phyloP scores from a whole-genome alignment of 2,329 filamentous ascomycete species.

The Pezicula carpinea region DNA sequence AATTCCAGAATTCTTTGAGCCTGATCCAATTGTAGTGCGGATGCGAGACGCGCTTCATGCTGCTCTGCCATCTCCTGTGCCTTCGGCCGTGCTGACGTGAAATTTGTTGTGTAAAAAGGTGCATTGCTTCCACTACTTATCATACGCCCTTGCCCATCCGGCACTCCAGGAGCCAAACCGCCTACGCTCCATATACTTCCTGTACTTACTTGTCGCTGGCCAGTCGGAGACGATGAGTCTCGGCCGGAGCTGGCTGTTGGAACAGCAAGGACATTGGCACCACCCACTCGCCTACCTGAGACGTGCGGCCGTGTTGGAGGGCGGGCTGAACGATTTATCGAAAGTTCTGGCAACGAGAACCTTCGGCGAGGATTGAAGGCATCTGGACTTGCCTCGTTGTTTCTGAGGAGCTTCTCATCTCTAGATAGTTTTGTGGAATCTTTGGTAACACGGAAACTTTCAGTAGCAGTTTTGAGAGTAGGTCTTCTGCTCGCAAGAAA shows the following conservation, averaged over 20 bases:
- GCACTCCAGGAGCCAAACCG: conserved; percentile 56
- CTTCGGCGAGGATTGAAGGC: conserved; percentile 44
- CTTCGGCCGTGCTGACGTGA: conserved; percentile 36
- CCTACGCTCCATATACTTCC: conserved; percentile 76
- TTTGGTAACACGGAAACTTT: conserved; percentile 49
- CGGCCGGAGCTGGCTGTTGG: conserved; percentile 8
- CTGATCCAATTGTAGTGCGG: conserved; percentile 76
- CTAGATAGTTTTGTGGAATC: conserved; percentile 37
- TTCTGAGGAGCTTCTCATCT: conserved; percentile 41
- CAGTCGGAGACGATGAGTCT: conserved; percentile 18
- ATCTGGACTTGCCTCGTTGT: conserved; percentile 39
- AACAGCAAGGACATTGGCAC: conserved; percentile 25
- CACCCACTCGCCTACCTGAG: conserved; percentile 21
- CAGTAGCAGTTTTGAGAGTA: conserved; percentile 32
- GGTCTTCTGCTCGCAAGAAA: conserved; percentile 49
- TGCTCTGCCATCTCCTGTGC: conserved; percentile 58
- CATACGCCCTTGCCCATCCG: conserved; percentile 59
- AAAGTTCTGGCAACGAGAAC: conserved; percentile 20
- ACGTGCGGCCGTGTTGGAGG: conserved; percentile 13
- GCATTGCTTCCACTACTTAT: conserved; percentile 70
- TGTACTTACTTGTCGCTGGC: conserved; percentile 42
- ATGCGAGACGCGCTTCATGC: conserved; percentile 70
- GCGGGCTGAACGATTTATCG: conserved; percentile 8
- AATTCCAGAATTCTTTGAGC: conserved; percentile 61
- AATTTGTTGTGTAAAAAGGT: conserved; percentile 54